Evolutionary conservation across 2,329 filamentous ascomycete genomes (phyloP), one percentile per base, ranked within the genome.

Genomic region (Tolypocladium album): DNA sequence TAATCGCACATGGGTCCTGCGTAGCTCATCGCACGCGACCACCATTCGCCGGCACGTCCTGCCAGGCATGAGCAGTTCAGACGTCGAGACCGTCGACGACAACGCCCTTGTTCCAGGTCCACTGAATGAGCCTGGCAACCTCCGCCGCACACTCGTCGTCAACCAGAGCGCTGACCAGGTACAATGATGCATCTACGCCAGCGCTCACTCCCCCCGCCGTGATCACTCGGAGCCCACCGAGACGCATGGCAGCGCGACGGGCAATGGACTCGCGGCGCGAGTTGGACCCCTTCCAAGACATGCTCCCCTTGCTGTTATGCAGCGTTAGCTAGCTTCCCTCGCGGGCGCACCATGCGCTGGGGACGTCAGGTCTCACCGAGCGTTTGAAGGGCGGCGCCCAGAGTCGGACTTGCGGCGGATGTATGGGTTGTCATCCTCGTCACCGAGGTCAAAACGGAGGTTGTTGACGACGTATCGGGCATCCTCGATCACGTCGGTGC

Each of bases 381-480:
- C 84, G 68, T 79, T 84, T 55, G 83, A 83, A 55, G 84, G 82
- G 62, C 83, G 82, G 65, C 82, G 78, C 56, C 80, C 84, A 63
- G 81, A 78, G 66, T 89, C 87, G 61, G 85, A 84, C 80, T 88
- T 89, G 78, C 83, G 86, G 68, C 89, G 82, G 72, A 94, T 87
- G 75, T 93, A 93, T 39, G 89, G 89, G 74, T 90, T 93, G 74
- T 92, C 87, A 63, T 92, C 88, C 69, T 89, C 85, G 69, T 92
- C 85, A 62, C 88, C 88, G 66, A 94, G 79, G 67, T 94, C 90
- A 73, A 93, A 95, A 67, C 90, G 88, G 61, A 92, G 86, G 76
- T 95, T 94, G 81, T 95, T 95, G 72, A 95, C 90, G 24, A 95
- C 90, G 71, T 94, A 95, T 69, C 90, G 83, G 69, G 82, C 81